Evolutionary conservation across 257 asterid genomes (phyloP).

Genomic region (Solanum sejunctum): DNA sequence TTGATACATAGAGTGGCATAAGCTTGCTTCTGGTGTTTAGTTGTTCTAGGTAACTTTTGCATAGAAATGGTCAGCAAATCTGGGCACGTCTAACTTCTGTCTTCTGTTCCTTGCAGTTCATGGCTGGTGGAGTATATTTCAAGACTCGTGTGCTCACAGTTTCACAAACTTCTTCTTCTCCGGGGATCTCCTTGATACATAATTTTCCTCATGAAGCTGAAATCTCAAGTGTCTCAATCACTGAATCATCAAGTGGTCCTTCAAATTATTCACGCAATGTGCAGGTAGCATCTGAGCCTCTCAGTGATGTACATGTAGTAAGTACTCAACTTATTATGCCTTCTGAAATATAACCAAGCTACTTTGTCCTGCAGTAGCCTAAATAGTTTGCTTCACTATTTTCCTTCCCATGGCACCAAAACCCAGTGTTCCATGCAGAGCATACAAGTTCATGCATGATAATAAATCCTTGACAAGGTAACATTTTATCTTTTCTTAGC

Average conservation of each 20-base stretch:
- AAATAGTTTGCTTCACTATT: background rate
- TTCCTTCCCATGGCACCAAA: background rate
- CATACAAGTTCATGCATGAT: background rate
- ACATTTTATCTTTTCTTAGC: conserved; percentile 4
- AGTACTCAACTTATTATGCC: background rate
- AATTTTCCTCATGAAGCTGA: conserved; percentile 19
- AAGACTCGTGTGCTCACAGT: conserved; percentile 14
- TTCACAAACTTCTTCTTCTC: conserved; percentile 22
- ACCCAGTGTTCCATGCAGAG: background rate
- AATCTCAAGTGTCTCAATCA: conserved; percentile 4
- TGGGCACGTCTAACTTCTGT: background rate
- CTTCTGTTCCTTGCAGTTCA: background rate
- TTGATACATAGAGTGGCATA: background rate
- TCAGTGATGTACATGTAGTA: conserved; percentile 36
- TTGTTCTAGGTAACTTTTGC: background rate
- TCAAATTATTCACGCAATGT: conserved; percentile 6
- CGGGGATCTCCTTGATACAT: conserved; percentile 25
- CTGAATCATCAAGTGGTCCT: conserved; percentile 7
- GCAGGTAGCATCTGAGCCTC: conserved; percentile 3
- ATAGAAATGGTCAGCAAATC: background rate
- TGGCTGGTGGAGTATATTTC: conserved; percentile 18
- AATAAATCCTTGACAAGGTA: background rate
- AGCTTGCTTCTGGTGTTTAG: background rate
- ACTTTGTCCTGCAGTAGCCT: background rate
- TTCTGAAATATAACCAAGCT: background rate